A percentile compares a stretch with the other conserved stretches of the same genome.
Conservation (phyloP, 176 grass and related monocot genomes). For the Alloteropsis semialata region DNA sequence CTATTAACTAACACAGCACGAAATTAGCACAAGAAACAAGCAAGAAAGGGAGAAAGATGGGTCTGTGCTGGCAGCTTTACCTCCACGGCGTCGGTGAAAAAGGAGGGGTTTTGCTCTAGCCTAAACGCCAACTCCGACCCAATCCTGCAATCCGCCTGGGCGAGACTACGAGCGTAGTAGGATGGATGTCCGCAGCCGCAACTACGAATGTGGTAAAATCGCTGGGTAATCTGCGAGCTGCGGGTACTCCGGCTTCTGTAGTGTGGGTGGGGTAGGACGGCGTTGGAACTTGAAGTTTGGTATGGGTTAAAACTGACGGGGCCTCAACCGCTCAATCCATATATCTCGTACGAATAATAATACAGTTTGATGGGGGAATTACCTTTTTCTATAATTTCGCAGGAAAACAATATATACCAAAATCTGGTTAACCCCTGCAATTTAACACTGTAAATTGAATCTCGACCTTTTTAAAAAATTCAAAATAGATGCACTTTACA, state of each 20-base stretch:
- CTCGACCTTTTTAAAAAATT: no score
- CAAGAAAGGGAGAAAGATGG: neutral
- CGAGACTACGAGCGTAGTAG: neutral
- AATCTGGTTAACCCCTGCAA: no score
- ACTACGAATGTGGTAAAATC: neutral
- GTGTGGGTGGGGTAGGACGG: neutral
- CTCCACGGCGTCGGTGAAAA: conserved; percentile 9
- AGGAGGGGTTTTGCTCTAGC: neutral
- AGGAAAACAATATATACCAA: no score
- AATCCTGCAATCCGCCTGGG: neutral
- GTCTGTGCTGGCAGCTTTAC: neutral
- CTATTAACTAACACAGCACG: neutral
- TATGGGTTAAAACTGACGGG: neutral
- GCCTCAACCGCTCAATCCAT: neutral
- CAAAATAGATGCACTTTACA: no score
- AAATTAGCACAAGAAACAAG: neutral
- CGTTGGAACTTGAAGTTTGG: neutral
- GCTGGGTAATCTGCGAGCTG: neutral
- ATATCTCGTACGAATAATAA: neutral
- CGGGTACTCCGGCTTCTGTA: neutral
- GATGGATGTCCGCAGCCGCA: neutral
- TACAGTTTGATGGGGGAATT: no score
- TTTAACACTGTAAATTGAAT: no score
- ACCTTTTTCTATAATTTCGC: no score
- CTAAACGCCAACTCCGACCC: neutral